Conservation (phyloP, 768 basidiomycete genomes). For the Tricholoma saponaceum region DNA sequence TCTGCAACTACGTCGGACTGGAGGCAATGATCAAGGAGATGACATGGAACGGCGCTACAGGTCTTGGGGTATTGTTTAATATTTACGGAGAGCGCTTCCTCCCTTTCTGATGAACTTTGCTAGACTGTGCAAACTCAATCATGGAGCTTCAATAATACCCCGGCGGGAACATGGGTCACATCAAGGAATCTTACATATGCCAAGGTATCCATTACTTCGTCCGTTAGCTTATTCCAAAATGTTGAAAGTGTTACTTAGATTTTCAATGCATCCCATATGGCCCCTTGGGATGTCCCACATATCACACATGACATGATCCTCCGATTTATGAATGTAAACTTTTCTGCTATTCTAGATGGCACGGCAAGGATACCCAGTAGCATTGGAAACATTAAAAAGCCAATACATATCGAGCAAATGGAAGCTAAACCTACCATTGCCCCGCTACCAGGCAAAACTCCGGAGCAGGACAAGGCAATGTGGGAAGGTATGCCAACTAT, state of each 20-base stretch:
- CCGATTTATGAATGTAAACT: constrained; percentile 93
- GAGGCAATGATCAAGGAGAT: constrained; percentile 81
- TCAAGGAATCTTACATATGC: constrained; percentile 91
- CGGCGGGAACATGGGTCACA: constrained; percentile 89
- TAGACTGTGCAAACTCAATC: constrained; percentile 66
- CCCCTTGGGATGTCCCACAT: constrained; percentile 80
- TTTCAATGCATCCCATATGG: constrained; percentile 96
- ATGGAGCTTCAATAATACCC: constrained; percentile 70
- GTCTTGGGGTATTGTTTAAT: constrained; percentile 63
- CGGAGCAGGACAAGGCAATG: constrained; percentile 78
- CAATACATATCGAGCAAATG: constrained; percentile 48
- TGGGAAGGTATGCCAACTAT: constrained; percentile 70
- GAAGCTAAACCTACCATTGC: constrained; percentile 31
- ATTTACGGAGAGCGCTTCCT: not conserved
- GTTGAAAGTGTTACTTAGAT: constrained; percentile 42
- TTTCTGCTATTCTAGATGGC: constrained; percentile 73
- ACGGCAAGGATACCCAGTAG: constrained; percentile 79
- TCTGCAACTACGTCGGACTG: constrained; percentile 93
- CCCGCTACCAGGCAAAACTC: constrained; percentile 50
- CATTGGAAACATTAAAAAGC: constrained; percentile 71
- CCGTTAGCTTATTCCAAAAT: not conserved
- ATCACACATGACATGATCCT: constrained; percentile 97
- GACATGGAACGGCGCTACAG: constrained; percentile 82
- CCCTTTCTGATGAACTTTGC: constrained; percentile 5
- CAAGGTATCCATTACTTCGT: constrained; percentile 49